Evolutionary conservation across 345 rosid genomes (phyloP), one percentile per base, ranked within the genome.

Genomic region (Eutrema heterophyllum): DNA sequence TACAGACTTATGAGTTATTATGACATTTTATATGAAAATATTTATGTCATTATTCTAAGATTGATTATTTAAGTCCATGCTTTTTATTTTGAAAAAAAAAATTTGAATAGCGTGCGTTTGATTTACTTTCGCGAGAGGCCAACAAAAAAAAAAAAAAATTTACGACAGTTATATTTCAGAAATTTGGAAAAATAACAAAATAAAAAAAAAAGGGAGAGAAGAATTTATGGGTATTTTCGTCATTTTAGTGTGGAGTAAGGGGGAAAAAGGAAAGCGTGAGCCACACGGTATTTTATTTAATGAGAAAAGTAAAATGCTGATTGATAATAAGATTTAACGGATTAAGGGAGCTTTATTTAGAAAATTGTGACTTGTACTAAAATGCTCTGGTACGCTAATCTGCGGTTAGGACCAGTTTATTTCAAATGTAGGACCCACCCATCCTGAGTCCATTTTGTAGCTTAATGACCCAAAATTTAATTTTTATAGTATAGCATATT

Each of bases 261-360:
- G 57, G 26, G 5, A 9, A 43, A 51, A 68, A 44, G 79, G 70
- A 46, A 74, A 69, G 79, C 74, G 79, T 75, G 74, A 75, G 64
- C 0, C 36, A 30, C 79, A 68, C 70, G 79, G 65, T 68, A 54
- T 36, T 21, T 64, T 52, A 62, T 44, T 60, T 67, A 58, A 38
- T 49, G 9, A 13, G 14, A 33, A 51, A 66, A 27, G 72, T 66
- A 48, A 60, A 75, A 73, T 45, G 18, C 3, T 36, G 44, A 9
- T 53, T 43, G 16, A 14, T 44, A 30, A 4, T 0, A 13, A 7
- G 10, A 1, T 21, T 21, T 21, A 21, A 55, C 32, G 38, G 59
- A 27, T 57, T 56, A 65, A 46, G 66, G 56, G 40, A 64, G 29
- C 50, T 65, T 36, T 64, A 7, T n/a, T 21, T 27, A 56, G 49